Evolutionary conservation across 768 basidiomycete genomes (phyloP).

Genomic region (Sistotremastrum niveocremeum): DNA sequence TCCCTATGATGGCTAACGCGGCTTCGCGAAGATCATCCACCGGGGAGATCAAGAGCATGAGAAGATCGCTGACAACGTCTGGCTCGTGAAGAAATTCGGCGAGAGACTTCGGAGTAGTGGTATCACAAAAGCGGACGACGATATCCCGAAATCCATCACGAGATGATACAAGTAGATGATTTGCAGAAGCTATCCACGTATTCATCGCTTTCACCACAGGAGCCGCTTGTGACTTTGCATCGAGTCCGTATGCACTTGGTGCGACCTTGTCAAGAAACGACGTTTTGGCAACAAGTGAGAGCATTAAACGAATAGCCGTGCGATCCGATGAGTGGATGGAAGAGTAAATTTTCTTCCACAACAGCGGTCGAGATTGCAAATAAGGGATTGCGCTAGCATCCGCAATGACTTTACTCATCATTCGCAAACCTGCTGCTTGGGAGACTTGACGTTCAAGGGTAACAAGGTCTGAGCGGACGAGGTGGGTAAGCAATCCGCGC

Average conservation of each 20-base stretch:
- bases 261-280: conserved; percentile 57
- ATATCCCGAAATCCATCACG: conserved; percentile 49
- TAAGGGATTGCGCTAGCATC: too few relatives aligned
- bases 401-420: too few relatives aligned
- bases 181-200: too few relatives aligned
- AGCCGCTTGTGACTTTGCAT: too few relatives aligned
- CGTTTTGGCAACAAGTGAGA: conserved; percentile 42
- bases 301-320: conserved; percentile 42
- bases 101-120: conserved; percentile 36
- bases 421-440: too few relatives aligned
- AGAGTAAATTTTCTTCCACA: conserved; percentile 62
- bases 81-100: conserved; percentile 41
- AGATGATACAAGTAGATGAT: too few relatives aligned
- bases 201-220: too few relatives aligned
- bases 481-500: conserved; percentile 22
- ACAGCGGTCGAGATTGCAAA: conserved; percentile 6
- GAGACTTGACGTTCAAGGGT: background rate
- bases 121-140: conserved; percentile 53
- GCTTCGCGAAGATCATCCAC: conserved; percentile 58
- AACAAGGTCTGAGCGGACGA: conserved; percentile 10
- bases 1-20: conserved; percentile 66
- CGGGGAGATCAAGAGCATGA: conserved; percentile 71
- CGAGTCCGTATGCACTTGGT: conserved; percentile 31
- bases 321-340: conserved; percentile 43
- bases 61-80: conserved; percentile 44